Evolutionary conservation across 1,284 basidiomycete species (phyloP).

Genomic region (Boletellus deceptivus): DNA sequence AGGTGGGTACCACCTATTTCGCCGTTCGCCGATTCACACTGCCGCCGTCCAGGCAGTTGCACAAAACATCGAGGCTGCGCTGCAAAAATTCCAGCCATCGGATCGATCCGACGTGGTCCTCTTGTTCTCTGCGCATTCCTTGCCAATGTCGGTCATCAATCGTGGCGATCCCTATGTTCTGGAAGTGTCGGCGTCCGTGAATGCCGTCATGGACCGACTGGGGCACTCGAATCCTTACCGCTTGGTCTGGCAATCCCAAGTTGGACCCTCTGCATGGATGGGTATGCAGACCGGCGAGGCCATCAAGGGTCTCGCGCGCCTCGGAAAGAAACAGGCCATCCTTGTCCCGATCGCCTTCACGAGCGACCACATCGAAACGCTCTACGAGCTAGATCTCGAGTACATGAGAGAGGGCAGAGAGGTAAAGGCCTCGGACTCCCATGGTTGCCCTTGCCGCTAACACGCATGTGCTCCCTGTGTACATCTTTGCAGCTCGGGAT

Average conservation of each 20-base stretch:
- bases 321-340: constrained; percentile 85
- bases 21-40: constrained; percentile 2
- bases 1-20: constrained; percentile 51
- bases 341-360: constrained; percentile 98
- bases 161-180: constrained; percentile 97
- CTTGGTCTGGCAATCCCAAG: constrained; percentile 97
- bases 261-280: constrained; percentile 98
- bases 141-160: constrained; percentile 97
- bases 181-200: constrained; percentile 93
- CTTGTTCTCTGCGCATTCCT: constrained; percentile 96
- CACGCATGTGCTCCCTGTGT: constrained; percentile 2
- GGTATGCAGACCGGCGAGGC: constrained; percentile 94
- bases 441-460: constrained; percentile 1
- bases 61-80: constrained; percentile 81
- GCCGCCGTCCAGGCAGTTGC: constrained; percentile 70
- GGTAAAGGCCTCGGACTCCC: constrained; percentile 46
- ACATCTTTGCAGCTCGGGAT: constrained; percentile 72
- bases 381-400: constrained; percentile 96
- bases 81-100: constrained; percentile 78
- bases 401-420: constrained; percentile 89
- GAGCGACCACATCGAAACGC: constrained; percentile 98
- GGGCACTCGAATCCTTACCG: constrained; percentile 83
- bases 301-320: constrained; percentile 87
- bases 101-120: constrained; percentile 76
- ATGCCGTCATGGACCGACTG: constrained; percentile 85